Evolutionary conservation across 2,329 filamentous ascomycete genomes (phyloP).

Genomic region (Colletotrichum australisinense): DNA sequence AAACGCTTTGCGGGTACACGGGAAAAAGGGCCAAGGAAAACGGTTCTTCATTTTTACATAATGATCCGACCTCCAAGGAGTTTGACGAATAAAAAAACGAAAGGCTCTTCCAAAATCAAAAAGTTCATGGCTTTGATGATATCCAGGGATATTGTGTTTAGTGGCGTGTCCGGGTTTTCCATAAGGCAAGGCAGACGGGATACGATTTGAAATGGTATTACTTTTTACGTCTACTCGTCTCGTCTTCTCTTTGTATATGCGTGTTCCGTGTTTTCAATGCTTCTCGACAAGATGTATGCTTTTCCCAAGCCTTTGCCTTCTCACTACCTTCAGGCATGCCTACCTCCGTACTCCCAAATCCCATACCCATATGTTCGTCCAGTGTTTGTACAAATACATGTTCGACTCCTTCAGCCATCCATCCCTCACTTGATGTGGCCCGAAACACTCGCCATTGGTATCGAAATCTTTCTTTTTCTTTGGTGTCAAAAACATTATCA

Average conservation of each 20-base stretch:
- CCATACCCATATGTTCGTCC: neutral
- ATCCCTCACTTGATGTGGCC: neutral
- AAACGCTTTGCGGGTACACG: constrained; percentile 32
- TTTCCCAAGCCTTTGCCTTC: neutral
- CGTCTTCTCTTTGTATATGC: neutral
- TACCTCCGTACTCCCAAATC: neutral
- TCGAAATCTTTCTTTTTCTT: neutral
- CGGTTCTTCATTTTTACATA: constrained; percentile 38
- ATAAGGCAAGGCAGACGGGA: constrained; percentile 15
- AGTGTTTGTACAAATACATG: constrained; percentile 1
- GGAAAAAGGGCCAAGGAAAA: constrained; percentile 24
- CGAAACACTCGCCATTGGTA: neutral
- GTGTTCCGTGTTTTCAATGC: neutral
- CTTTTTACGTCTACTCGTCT: constrained; percentile 10
- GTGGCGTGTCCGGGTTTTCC: constrained; percentile 16
- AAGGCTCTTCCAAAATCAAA: constrained; percentile 33
- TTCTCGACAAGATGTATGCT: neutral
- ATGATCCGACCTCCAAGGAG: constrained; percentile 36
- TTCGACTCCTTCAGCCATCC: too few relatives aligned
- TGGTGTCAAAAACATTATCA: constrained; percentile 19
- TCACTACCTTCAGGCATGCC: too few relatives aligned
- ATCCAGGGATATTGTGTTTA: constrained; percentile 2
- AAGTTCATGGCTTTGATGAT: constrained; percentile 7
- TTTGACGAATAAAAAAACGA: constrained; percentile 37
- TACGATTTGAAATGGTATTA: constrained; percentile 27